Conservation (phyloP, 495 filamentous ascomycete genomes). For the Pyrenopolyporus hunteri region DNA sequence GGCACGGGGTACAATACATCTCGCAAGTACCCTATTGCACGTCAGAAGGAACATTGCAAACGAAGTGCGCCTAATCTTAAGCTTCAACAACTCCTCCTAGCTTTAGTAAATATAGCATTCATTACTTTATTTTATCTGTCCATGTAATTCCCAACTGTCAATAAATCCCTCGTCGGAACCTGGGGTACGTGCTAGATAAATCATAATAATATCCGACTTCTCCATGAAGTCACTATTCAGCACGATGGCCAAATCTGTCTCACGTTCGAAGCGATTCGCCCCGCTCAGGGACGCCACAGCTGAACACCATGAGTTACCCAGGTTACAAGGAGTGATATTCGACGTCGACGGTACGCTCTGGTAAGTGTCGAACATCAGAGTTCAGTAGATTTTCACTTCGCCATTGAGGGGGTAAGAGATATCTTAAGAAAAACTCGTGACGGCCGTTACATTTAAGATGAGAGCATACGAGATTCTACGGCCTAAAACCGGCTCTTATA, state of each 20-base stretch:
- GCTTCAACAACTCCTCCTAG: background rate
- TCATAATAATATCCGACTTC: background rate
- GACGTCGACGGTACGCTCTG: slow-evolving; percentile 95
- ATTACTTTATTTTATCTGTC: no score
- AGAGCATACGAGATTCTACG: no score
- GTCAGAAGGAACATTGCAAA: no score
- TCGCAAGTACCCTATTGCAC: background rate
- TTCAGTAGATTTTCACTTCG: no score
- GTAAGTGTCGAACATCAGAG: slow-evolving; percentile 55
- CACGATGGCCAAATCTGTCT: slow-evolving; percentile 42
- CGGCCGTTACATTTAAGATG: no score
- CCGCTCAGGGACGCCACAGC: slow-evolving; percentile 44
- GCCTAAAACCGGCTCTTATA: no score
- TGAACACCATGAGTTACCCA: slow-evolving; percentile 52
- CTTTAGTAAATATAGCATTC: no score
- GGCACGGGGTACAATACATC: background rate
- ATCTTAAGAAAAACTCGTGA: no score
- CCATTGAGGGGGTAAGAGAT: no score
- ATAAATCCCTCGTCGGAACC: no score
- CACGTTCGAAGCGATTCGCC: slow-evolving; percentile 54
- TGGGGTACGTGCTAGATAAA: background rate
- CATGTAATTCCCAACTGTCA: no score
- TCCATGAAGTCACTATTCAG: slow-evolving; percentile 32
- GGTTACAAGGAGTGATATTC: slow-evolving; percentile 83
- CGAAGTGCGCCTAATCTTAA: no score